A percentile compares a stretch with the other conserved stretches of the same genome.
phyloP scores from a whole-genome alignment of 2,329 filamentous ascomycete genomes.

The Parascedosporium putredinis region DNA sequence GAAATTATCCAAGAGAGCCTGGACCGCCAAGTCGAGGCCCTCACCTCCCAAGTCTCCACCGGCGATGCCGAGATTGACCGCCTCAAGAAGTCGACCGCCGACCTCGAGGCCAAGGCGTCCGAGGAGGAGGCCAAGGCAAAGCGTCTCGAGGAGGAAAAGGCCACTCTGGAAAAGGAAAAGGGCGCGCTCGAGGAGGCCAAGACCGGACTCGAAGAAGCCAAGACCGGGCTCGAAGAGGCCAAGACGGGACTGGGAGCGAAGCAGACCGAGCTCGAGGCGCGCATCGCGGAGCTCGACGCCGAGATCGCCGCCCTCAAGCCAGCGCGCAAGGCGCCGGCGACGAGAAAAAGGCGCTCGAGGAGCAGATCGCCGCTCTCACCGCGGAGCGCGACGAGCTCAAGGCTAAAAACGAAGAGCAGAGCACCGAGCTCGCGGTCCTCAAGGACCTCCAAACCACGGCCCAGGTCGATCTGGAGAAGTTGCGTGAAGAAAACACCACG shows the following conservation, averaged over 20 bases:
- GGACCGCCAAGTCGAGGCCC: not conserved
- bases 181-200: not conserved
- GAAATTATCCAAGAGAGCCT: conserved; percentile 5
- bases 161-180: not conserved
- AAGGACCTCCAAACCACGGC: not conserved
- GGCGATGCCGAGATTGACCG: not conserved
- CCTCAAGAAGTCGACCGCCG: not conserved
- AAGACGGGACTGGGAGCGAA: not conserved
- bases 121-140: not conserved
- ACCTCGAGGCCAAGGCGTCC: not conserved
- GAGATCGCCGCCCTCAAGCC: conserved; percentile 3
- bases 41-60: not conserved
- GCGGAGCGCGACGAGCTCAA: conserved; percentile 2
- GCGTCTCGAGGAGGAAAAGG: conserved; percentile 5
- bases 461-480: conserved; percentile 2
- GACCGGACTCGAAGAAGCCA: not conserved
- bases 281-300: conserved; percentile 2
- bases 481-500: not conserved
- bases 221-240: not conserved
- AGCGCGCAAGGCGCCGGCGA: not conserved
- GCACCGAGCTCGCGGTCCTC: not conserved
- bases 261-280: not conserved
- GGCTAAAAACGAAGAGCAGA: not conserved
- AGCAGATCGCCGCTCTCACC: not conserved
- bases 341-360: not conserved